Evolutionary conservation across 306 rosid species (phyloP).

Genomic region (Ormosia emarginata): DNA sequence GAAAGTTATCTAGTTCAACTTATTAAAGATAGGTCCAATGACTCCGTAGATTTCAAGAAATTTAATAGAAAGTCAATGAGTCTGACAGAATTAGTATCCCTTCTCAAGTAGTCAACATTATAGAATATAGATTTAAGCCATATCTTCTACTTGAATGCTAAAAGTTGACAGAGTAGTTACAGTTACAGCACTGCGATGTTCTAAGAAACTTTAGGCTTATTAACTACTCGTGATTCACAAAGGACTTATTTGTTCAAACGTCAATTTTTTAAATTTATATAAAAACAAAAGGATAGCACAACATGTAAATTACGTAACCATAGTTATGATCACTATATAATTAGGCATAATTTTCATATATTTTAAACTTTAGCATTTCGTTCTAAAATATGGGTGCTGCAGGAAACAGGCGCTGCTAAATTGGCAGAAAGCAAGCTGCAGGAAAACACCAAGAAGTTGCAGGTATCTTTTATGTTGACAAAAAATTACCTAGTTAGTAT

Average conservation of each 20-base stretch:
- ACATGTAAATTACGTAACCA: background rate
- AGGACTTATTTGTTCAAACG: background rate
- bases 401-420: slow-evolving; percentile 66
- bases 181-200: background rate
- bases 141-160: background rate
- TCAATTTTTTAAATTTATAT: background rate
- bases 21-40: background rate
- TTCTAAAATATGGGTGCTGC: slow-evolving; percentile 14
- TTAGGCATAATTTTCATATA: background rate
- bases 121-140: background rate
- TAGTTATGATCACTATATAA: background rate
- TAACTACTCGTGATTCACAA: background rate
- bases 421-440: slow-evolving; percentile 68
- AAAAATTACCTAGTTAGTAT: background rate
- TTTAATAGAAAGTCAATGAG: background rate
- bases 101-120: background rate
- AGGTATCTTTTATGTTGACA: slow-evolving; percentile 38
- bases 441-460: slow-evolving; percentile 55
- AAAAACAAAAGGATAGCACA: background rate
- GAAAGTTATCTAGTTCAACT: background rate
- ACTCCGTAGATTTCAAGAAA: background rate
- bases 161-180: background rate
- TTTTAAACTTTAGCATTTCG: background rate
- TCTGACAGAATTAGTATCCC: background rate
- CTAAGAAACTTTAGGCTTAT: background rate